A percentile compares a stretch with the other conserved stretches of the same genome.
Conservation (phyloP, 495 filamentous ascomycete species). For the Tetracladium setigerum region DNA sequence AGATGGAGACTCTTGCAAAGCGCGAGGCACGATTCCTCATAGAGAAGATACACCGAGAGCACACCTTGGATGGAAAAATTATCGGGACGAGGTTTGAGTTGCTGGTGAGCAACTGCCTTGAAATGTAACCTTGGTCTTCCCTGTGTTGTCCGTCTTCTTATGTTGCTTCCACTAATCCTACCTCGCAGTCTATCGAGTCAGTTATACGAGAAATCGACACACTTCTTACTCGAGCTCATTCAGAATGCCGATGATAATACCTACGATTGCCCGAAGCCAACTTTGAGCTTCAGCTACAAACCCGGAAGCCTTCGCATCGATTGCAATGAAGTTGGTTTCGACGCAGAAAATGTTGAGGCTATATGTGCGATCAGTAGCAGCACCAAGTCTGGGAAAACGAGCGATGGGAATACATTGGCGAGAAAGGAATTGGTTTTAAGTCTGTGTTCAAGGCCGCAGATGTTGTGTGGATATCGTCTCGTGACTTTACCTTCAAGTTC, state of each 20-base stretch:
- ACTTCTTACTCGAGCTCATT: conserved; percentile 34
- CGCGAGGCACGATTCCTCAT: too few relatives aligned
- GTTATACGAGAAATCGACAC: conserved; percentile 27
- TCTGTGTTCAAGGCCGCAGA: conserved; percentile 38
- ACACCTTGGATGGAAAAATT: too few relatives aligned
- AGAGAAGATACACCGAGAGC: too few relatives aligned
- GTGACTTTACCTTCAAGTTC: conserved; percentile 34
- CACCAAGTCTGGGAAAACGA: conserved; percentile 20
- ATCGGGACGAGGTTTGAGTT: too few relatives aligned
- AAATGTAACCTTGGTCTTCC: too few relatives aligned
- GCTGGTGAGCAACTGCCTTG: too few relatives aligned
- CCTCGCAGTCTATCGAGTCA: conserved; percentile 29
- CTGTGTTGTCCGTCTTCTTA: too few relatives aligned
- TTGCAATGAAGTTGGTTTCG: conserved; percentile 38
- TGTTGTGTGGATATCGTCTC: conserved; percentile 31
- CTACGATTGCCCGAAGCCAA: conserved; percentile 9
- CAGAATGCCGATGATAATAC: conserved; percentile 39
- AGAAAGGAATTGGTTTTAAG: conserved; percentile 44
- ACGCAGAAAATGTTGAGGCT: conserved; percentile 25
- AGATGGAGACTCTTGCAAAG: too few relatives aligned
- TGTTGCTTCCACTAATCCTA: too few relatives aligned
- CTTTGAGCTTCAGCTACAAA: not conserved
- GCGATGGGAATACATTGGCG: conserved; percentile 28
- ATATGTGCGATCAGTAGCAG: conserved; percentile 30
- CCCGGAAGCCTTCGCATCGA: conserved; percentile 14